Evolutionary conservation across 2,329 filamentous ascomycete species (phyloP), one percentile per base, ranked within the genome.

Genomic region (Lizonia empirigonia): DNA sequence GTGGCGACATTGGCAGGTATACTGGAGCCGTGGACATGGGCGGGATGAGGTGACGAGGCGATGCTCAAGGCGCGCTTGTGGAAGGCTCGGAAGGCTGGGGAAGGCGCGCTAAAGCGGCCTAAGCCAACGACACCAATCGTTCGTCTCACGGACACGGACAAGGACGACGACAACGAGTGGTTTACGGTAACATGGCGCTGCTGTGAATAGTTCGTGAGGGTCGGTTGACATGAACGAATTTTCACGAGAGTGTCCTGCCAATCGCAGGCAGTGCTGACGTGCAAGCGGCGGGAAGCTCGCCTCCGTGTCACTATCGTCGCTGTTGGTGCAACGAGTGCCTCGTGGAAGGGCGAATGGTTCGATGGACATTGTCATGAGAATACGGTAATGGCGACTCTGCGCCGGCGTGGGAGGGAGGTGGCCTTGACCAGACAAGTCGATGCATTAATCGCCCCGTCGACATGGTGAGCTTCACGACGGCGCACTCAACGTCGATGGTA

Each of bases 211-310:
- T 9, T 34, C 6, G 15, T 23, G 10, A 37, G 19, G 30, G 44
- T 58, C 50, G 40, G 47, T 60, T 63, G 60, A 55, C 49, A 53
- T 57, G 55, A 60, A 62, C 59, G 55, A 53, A 37, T 60, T 58
- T 62, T 58, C 55, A 42, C 26, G 15, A 9, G 29, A 4, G 37
- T 15, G 7, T 15, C 15, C 29, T 37, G 38, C 46, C 46, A 42
- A 42, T 49, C 7, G 46, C 19, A 37, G 24, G 44, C 8, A 35
- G 19, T 7, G 32, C 32, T 37, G 38, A 23, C 32, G 26, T 15
- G 36, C 36, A 39, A 40, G 44, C 35, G 35, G 37, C 30, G 37
- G 45, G 30, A 40, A 12, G 9, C 22, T 19, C 15, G 32, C 38
- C 19, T 23, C 19, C 9, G 38, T 42, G 20, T 41, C 15, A 49